Conservation (phyloP, 139 green algal genomes). For the Micromonas pusilla region DNA sequence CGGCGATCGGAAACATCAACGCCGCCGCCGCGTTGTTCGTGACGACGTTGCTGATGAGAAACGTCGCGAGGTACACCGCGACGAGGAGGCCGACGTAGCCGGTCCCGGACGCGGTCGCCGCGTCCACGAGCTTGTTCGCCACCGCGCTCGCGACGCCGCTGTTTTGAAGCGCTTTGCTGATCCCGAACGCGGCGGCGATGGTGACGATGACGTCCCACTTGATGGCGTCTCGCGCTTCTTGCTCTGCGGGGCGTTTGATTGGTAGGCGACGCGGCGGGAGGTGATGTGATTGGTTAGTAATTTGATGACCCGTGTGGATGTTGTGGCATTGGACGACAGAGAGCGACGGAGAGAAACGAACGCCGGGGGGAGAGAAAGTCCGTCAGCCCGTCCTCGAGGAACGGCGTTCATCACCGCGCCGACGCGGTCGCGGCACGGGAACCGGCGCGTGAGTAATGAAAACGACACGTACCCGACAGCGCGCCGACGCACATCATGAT, state of each 20-base stretch:
- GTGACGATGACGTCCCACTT: constrained; percentile 52
- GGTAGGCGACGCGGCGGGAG: too few species aligned
- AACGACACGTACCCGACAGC: too few species aligned
- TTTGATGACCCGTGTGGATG: too few species aligned
- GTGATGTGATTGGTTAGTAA: too few species aligned
- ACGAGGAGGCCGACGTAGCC: constrained; percentile 40
- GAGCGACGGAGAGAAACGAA: too few species aligned
- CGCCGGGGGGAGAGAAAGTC: too few species aligned
- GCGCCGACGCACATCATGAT: constrained; percentile 59
- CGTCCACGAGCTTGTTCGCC: constrained; percentile 39
- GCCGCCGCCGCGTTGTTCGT: constrained; percentile 58
- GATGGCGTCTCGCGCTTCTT: constrained; percentile 17
- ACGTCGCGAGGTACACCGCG: constrained; percentile 55
- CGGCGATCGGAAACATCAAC: constrained; percentile 51
- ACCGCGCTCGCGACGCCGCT: constrained; percentile 41
- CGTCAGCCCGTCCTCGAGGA: too few species aligned
- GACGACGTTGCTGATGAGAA: constrained; percentile 51
- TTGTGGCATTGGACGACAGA: too few species aligned
- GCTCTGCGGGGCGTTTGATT: too few species aligned
- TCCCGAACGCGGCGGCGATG: constrained; percentile 54
- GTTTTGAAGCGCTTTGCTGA: constrained; percentile 46
- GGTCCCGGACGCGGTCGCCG: constrained; percentile 6
- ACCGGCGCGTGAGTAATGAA: too few species aligned
- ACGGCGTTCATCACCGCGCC: too few species aligned
- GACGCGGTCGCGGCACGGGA: too few species aligned